Evolutionary conservation across 2,329 filamentous ascomycete genomes (phyloP).

Genomic region (Monosporascus sp.): DNA sequence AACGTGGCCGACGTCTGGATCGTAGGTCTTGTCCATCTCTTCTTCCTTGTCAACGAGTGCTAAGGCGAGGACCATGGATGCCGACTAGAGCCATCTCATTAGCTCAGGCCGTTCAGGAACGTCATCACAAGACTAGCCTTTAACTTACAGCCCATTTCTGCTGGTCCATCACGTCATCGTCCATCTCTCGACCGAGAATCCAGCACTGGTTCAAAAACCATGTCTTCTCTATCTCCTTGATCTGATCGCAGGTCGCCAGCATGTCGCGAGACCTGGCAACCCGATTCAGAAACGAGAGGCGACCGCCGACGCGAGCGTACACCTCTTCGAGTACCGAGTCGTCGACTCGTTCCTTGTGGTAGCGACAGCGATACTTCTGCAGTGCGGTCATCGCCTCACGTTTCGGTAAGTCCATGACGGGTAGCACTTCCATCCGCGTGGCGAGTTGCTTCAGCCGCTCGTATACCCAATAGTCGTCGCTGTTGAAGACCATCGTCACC

Average conservation of each 20-base stretch:
- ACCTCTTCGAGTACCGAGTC: constrained; percentile 63
- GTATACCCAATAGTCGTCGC: constrained; percentile 98
- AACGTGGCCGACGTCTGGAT: constrained; percentile 63
- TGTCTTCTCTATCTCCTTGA: constrained; percentile 66
- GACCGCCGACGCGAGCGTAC: constrained; percentile 81
- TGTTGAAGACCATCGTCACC: constrained; percentile 90
- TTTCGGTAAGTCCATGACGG: constrained; percentile 79
- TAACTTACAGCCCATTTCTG: constrained; percentile 83
- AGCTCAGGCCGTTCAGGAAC: too few relatives aligned
- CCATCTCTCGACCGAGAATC: constrained; percentile 72
- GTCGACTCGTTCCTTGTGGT: constrained; percentile 59
- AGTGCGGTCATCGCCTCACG: constrained; percentile 71
- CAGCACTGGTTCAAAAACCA: constrained; percentile 79
- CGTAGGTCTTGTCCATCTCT: constrained; percentile 60
- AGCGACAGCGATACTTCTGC: constrained; percentile 72
- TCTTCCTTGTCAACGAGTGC: constrained; percentile 82
- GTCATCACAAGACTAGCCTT: constrained; percentile 2
- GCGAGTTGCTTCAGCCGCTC: constrained; percentile 88
- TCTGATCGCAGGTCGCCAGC: constrained; percentile 68
- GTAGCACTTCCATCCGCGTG: constrained; percentile 89
- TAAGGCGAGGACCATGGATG: constrained; percentile 87
- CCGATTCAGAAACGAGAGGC: constrained; percentile 79
- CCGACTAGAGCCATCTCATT: constrained; percentile 49
- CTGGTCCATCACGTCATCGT: constrained; percentile 97
- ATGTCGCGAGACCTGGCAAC: constrained; percentile 86